Conservation (phyloP, 768 basidiomycete species). For the Boletus subparvulus region DNA sequence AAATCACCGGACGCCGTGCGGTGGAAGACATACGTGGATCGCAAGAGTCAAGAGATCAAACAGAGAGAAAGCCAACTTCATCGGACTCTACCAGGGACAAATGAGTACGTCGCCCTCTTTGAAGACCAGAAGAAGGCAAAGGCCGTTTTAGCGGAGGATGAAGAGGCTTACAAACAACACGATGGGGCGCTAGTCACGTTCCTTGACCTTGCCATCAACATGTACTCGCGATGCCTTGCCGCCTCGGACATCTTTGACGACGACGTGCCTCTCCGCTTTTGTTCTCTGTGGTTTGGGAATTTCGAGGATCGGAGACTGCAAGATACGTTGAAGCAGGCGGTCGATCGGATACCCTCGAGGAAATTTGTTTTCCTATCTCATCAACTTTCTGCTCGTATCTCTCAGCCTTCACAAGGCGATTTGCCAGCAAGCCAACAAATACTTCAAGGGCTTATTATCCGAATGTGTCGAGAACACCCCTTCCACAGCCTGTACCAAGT, state of each 20-base stretch:
- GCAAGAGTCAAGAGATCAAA: conserved; percentile 70
- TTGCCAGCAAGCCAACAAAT: conserved; percentile 49
- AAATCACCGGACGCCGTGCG: conserved; percentile 70
- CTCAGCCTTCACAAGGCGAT: conserved; percentile 37
- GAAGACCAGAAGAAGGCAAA: conserved; percentile 44
- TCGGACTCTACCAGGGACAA: conserved; percentile 19
- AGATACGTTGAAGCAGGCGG: conserved; percentile 41
- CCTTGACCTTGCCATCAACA: conserved; percentile 72
- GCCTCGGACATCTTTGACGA: conserved; percentile 73
- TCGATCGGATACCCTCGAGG: conserved; percentile 69
- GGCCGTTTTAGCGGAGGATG: conserved; percentile 55
- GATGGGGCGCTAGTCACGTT: conserved; percentile 53
- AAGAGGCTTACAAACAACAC: conserved; percentile 41
- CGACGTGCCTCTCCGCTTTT: conserved; percentile 74
- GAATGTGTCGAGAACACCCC: conserved; percentile 87
- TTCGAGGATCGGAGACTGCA: conserved; percentile 59
- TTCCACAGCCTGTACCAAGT: conserved; percentile 93
- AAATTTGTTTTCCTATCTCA: conserved; percentile 93
- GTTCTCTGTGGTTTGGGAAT: conserved; percentile 91
- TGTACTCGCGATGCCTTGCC: conserved; percentile 79
- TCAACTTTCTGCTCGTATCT: conserved; percentile 89
- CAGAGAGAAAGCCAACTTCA: conserved; percentile 42
- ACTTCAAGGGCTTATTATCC: conserved; percentile 62
- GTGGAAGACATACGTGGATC: conserved; percentile 68
- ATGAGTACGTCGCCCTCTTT: conserved; percentile 31